phyloP scores from a whole-genome alignment of 805 yeast genomes.

The Priceomyces haplophilus region DNA sequence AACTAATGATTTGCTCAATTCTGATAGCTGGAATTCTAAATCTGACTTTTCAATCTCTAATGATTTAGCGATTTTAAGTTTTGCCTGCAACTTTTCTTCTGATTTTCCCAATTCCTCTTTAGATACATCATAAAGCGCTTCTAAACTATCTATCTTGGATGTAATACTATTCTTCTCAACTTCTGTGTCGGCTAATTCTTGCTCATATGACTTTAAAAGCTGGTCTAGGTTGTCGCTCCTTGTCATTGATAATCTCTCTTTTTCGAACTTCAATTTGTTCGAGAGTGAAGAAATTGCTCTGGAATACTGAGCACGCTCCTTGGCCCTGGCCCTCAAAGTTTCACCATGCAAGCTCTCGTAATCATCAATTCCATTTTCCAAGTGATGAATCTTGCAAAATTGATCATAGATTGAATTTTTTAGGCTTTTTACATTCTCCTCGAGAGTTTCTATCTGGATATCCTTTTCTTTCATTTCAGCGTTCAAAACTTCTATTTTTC shows the following conservation, averaged over 20 bases:
- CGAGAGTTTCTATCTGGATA: conserved; percentile 12
- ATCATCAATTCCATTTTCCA: conserved; percentile 53
- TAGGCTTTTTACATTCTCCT: conserved; percentile 19
- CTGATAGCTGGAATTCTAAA: conserved; percentile 27
- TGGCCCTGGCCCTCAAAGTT: conserved; percentile 50
- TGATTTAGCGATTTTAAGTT: conserved; percentile 28
- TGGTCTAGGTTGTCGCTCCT: conserved; percentile 45
- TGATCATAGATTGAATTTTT: conserved; percentile 46
- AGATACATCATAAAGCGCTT: conserved; percentile 27
- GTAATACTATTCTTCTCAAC: conserved; percentile 30
- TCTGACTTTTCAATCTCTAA: conserved; percentile 37
- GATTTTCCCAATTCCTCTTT: conserved; percentile 17
- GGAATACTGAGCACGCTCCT: conserved; percentile 58
- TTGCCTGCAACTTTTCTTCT: conserved; percentile 11
- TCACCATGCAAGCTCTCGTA: conserved; percentile 71
- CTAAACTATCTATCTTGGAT: conserved; percentile 19
- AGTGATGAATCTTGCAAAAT: conserved; percentile 56
- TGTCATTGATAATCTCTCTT: conserved; percentile 49
- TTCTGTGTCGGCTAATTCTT: conserved; percentile 27
- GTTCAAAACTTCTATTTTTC: conserved; percentile 14
- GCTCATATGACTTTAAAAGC: conserved; percentile 37
- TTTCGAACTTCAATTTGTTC: conserved; percentile 63
- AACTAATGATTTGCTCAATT: conserved; percentile 31
- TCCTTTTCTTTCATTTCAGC: conserved; percentile 14
- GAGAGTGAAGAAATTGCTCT: conserved; percentile 60